These are phyloP conservation scores for Aureobasidium sp. DNA, from an alignment of 2,329 filamentous ascomycete genomes.

Conservation along the genomic window DNA sequence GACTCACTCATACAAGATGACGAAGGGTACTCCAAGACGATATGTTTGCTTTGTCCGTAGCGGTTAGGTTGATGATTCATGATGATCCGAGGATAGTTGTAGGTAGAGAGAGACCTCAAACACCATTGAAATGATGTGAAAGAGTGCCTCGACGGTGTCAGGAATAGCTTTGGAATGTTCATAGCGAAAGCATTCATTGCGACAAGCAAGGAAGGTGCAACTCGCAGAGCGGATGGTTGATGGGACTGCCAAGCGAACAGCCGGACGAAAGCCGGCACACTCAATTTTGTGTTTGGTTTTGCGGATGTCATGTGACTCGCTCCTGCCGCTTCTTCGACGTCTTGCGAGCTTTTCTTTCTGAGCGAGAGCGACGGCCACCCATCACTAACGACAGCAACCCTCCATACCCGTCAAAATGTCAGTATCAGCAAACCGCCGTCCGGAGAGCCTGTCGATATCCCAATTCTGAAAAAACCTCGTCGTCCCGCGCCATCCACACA, in stretches of 20 bases:
- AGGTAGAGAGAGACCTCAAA: neutral
- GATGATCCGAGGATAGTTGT: neutral
- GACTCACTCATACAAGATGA: neutral
- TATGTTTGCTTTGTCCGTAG: conserved; percentile 5
- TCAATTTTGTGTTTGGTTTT: neutral
- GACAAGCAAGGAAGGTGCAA: neutral
- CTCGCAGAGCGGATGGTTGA: neutral
- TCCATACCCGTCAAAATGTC: conserved; percentile 13
- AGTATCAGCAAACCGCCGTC: conserved; percentile 11
- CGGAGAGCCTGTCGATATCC: conserved; percentile 4
- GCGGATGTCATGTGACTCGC: neutral
- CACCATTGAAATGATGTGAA: neutral
- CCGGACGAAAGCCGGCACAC: conserved; percentile 1
- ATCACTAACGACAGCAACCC: conserved; percentile 12
- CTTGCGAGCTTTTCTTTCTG: conserved; percentile 8
- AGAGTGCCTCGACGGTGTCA: neutral
- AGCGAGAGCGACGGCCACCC: conserved; percentile 11
- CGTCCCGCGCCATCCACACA: conserved; percentile 1
- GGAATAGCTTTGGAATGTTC: neutral
- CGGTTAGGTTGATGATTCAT: conserved; percentile 4
- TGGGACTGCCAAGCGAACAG: neutral
- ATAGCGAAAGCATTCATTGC: neutral
- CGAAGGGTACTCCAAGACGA: neutral
- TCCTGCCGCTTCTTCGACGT: conserved; percentile 1
- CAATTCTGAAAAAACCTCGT: conserved; percentile 9